Base-by-base conservation (phyloP, 2,329 filamentous ascomycete species). In the Fusarium setosum region DNA sequence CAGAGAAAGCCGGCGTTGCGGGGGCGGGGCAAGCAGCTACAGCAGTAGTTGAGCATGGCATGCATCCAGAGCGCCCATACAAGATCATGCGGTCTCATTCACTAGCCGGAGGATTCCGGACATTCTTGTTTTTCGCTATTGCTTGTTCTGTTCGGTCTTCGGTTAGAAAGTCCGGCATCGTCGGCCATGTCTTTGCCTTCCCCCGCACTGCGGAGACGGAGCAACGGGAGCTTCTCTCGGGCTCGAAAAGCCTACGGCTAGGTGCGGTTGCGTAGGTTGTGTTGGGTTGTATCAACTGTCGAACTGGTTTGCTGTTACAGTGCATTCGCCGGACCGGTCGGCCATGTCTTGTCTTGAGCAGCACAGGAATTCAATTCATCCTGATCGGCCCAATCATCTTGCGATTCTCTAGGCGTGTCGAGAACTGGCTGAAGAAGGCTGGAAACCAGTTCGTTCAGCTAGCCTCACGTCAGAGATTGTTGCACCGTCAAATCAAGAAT, bases 161-260 rank as follows among this genome's bases (percentile, higher is more conserved):
- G 59, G 59, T 49, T 59, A 37, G 15, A 42, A 35, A 53, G 37
- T 26, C 42, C 61, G 57, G 53, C 58, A 48, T 38, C 29, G 31
- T 58, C 38, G 49, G 29, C 49, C 47, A 24, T 21, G 24, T 37
- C 17, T 37, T 49, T 40, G 37, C 24, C 49, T 52, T n/a, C 58
- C 63, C 63, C 63, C 63, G 59, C 63, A 65, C 65, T 55, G 24
- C 37, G 64, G 55, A 63, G 59, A n/a, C 54, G 59, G 63, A 64
- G 56, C 41, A 52, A 47, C 59, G 63, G 63, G 63, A 56, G 63
- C 21, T 64, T 55, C 55, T 60, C 54, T 59, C 29, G 23, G 17
- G 21, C 20, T 44, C 50, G 26, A n/a, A n/a, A n/a, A n/a, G n/a
- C 42, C 52, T 64, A 37, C 40, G 50, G 56, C 15, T 65, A 56